A percentile compares a stretch with the other conserved stretches of the same genome.
Evolutionary conservation across 2,329 filamentous ascomycete species (phyloP).

Genomic region (Penicillium vulpinum): DNA sequence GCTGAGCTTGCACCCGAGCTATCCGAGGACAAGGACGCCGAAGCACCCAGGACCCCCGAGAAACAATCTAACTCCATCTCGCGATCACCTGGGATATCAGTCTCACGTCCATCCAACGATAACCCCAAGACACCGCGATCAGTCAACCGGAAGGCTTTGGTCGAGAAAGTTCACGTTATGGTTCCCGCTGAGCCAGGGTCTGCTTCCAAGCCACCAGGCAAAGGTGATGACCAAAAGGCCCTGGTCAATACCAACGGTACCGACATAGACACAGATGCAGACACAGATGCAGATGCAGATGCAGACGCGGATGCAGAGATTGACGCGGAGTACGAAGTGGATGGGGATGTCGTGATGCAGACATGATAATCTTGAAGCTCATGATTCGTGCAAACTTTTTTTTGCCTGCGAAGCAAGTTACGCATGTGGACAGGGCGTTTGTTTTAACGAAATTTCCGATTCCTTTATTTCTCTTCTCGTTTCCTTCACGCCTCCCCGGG

Average conservation of each 20-base stretch:
- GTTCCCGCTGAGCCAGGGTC: constrained; percentile 29
- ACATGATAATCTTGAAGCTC: constrained; percentile 20
- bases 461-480: constrained; percentile 8
- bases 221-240: constrained; percentile 12
- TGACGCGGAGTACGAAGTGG: constrained; percentile 26
- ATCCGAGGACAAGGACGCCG: constrained; percentile 4
- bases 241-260: constrained; percentile 22
- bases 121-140: constrained; percentile 20
- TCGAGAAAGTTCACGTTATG: constrained; percentile 29
- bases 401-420: constrained; percentile 14
- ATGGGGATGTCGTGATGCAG: constrained; percentile 33
- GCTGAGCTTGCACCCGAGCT: constrained; percentile 1
- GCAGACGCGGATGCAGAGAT: constrained; percentile 32
- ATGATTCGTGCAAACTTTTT: constrained; percentile 3
- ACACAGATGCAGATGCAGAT: constrained; percentile 21
- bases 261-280: constrained; percentile 12
- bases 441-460: constrained; percentile 8
- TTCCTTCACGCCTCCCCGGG: constrained; percentile 1
- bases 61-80: constrained; percentile 16
- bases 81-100: constrained; percentile 17
- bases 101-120: constrained; percentile 15
- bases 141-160: constrained; percentile 22
- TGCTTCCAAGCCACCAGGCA: constrained; percentile 14
- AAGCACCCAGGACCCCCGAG: constrained; percentile 14
- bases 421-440: constrained; percentile 31